These are phyloP conservation scores for Trypanosoma platydactyli DNA, from an alignment of 208 protist genomes.

Conservation along the genomic window DNA sequence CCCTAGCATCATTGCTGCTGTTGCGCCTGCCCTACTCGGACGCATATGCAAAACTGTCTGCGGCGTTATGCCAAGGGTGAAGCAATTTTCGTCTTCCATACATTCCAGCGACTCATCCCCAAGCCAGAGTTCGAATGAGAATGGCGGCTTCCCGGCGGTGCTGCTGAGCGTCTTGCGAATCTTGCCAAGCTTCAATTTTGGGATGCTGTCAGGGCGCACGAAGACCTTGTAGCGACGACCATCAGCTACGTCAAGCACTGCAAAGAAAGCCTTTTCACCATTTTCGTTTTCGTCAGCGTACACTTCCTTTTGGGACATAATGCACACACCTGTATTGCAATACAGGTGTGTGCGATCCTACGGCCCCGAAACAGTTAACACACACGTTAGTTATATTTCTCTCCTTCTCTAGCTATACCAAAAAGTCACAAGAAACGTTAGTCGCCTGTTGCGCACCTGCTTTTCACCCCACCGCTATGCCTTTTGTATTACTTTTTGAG, in stretches of 20 bases:
- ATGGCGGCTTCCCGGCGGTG: conserved; percentile 4
- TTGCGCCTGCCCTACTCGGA: not conserved
- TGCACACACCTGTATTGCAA: too few relatives aligned
- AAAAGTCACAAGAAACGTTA: not conserved
- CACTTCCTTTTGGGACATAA: too few relatives aligned
- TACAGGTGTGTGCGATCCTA: too few relatives aligned
- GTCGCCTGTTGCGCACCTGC: not conserved
- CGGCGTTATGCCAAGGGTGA: conserved; percentile 15
- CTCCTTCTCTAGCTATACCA: too few relatives aligned
- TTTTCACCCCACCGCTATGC: not conserved
- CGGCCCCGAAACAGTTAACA: too few relatives aligned
- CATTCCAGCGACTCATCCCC: not conserved
- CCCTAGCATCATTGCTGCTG: not conserved
- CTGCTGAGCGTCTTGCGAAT: conserved; percentile 14
- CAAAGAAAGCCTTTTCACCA: conserved; percentile 22
- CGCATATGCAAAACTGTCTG: conserved; percentile 18
- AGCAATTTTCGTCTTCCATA: conserved; percentile 7
- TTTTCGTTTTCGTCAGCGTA: not conserved
- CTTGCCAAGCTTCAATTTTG: conserved; percentile 13
- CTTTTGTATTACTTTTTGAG: not conserved
- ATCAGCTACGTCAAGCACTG: conserved; percentile 20
- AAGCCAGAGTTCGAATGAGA: conserved; percentile 23
- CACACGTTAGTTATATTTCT: too few relatives aligned
- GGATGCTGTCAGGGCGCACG: conserved; percentile 18
- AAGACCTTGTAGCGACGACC: conserved; percentile 29